Evolutionary conservation across 805 yeast genomes (phyloP).

Genomic region (Saturnispora silvae): DNA sequence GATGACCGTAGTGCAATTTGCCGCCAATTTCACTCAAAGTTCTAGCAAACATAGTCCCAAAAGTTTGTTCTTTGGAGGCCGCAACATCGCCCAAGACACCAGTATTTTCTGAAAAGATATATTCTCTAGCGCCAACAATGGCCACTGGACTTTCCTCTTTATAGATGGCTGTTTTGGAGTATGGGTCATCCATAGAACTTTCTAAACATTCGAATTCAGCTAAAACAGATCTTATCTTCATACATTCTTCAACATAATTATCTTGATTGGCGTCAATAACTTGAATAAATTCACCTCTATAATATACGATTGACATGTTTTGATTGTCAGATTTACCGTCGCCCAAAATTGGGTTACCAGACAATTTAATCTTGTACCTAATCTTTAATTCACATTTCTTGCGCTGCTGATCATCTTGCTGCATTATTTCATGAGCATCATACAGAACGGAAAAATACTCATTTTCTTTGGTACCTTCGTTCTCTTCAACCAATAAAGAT

Average conservation of each 20-base stretch:
- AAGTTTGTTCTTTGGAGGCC: constrained; percentile 95
- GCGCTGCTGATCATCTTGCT: constrained; percentile 30
- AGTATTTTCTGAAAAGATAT: constrained; percentile 83
- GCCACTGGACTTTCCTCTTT: constrained; percentile 56
- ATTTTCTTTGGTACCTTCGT: constrained; percentile 30
- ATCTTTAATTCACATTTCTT: constrained; percentile 28
- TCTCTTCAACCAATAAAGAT: constrained; percentile 40
- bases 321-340: constrained; percentile 97
- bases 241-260: constrained; percentile 87
- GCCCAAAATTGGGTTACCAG: constrained; percentile 92
- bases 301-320: constrained; percentile 75
- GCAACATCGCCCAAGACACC: constrained; percentile 94
- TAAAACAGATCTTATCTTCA: constrained; percentile 77
- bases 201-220: constrained; percentile 76
- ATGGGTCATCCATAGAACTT: constrained; percentile 38
- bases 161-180: constrained; percentile 44
- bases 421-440: constrained; percentile 42
- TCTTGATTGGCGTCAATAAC: constrained; percentile 96
- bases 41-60: constrained; percentile 90
- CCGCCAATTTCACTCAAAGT: constrained; percentile 92
- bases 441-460: constrained; percentile 57
- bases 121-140: constrained; percentile 90
- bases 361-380: constrained; percentile 56
- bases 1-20: constrained; percentile 92
- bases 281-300: constrained; percentile 91